These are phyloP conservation scores for Cercospora beticola DNA, from an alignment of 2,329 filamentous ascomycete genomes.

Conservation along the genomic window DNA sequence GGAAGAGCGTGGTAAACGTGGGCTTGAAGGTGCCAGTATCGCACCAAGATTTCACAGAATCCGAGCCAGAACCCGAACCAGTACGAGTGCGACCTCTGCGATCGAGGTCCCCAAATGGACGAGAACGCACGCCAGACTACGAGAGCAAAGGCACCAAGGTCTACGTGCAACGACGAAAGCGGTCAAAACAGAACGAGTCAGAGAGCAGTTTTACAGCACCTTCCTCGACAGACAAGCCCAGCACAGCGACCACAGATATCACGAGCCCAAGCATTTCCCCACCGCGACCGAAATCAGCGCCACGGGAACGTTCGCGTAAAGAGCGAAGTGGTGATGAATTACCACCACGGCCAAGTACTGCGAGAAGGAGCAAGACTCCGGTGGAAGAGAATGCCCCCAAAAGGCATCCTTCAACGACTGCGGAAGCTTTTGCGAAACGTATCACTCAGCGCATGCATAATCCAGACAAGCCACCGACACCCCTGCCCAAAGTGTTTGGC, in stretches of 20 bases:
- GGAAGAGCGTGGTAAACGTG: conserved; percentile 35
- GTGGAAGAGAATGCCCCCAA: conserved; percentile 11
- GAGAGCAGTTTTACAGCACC: conserved; percentile 34
- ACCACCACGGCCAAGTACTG: conserved; percentile 10
- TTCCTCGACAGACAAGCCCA: conserved; percentile 33
- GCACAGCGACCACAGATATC: conserved; percentile 33
- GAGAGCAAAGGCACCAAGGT: conserved; percentile 37
- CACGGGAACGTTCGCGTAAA: conserved; percentile 19
- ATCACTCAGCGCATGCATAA: conserved; percentile 27
- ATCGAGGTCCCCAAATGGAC: conserved; percentile 26
- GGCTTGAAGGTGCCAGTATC: conserved; percentile 38
- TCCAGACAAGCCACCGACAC: conserved; percentile 19
- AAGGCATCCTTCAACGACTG: conserved; percentile 25
- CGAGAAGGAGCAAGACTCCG: conserved; percentile 19
- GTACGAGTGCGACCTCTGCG: conserved; percentile 29
- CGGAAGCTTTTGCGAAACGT: conserved; percentile 26
- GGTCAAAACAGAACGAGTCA: conserved; percentile 27
- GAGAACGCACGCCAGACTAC: conserved; percentile 33
- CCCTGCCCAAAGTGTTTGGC: conserved; percentile 45
- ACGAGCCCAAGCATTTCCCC: conserved; percentile 32
- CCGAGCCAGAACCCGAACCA: conserved; percentile 27
- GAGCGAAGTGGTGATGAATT: conserved; percentile 19
- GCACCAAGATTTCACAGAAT: conserved; percentile 33
- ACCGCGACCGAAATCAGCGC: conserved; percentile 23
- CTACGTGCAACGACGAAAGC: conserved; percentile 35